phyloP scores from a whole-genome alignment of 179 eudicot species.

The Camellia oleifera region DNA sequence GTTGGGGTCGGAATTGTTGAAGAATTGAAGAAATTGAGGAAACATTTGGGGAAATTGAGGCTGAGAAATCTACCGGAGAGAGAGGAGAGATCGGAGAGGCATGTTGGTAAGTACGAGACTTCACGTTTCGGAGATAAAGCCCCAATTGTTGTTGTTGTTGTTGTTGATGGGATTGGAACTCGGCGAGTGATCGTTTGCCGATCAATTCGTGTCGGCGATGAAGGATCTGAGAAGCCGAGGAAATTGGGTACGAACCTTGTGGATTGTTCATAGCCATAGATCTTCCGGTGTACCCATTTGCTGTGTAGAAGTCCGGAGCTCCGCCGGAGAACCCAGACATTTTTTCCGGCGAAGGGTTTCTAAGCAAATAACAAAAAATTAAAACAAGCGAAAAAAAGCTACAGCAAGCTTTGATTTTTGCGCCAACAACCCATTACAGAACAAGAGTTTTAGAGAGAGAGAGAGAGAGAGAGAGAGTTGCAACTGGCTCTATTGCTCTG shows the following conservation, averaged over 20 bases:
- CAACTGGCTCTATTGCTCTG: conserved; percentile 8
- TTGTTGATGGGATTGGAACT: conserved; percentile 47
- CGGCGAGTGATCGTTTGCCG: conserved; percentile 62
- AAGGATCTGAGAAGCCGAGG: conserved; percentile 41
- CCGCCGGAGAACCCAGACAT: conserved; percentile 70
- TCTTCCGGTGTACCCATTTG: conserved; percentile 21
- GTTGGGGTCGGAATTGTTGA: conserved; percentile 23
- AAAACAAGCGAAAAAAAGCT: background rate
- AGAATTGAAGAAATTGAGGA: conserved; percentile 20
- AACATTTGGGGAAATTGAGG: conserved; percentile 10
- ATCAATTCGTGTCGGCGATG: conserved; percentile 35
- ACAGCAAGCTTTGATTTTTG: background rate
- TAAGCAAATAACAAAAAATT: background rate
- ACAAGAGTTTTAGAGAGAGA: conserved; percentile 21
- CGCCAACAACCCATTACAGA: conserved; percentile 27
- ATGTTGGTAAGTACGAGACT: conserved; percentile 39
- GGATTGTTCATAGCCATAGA: conserved; percentile 23
- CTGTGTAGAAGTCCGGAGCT: conserved; percentile 25
- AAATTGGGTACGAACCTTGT: conserved; percentile 9
- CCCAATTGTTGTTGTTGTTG: conserved; percentile 16
- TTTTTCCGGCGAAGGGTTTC: background rate
- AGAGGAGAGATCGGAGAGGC: conserved; percentile 48
- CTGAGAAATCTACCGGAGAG: conserved; percentile 33
- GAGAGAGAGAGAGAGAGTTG: conserved; percentile 20
- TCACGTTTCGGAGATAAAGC: conserved; percentile 47